Evolutionary conservation across 1,139 yeast genomes (phyloP), one percentile per base, ranked within the genome.

Genomic region (Geotrichum bryndzae): DNA sequence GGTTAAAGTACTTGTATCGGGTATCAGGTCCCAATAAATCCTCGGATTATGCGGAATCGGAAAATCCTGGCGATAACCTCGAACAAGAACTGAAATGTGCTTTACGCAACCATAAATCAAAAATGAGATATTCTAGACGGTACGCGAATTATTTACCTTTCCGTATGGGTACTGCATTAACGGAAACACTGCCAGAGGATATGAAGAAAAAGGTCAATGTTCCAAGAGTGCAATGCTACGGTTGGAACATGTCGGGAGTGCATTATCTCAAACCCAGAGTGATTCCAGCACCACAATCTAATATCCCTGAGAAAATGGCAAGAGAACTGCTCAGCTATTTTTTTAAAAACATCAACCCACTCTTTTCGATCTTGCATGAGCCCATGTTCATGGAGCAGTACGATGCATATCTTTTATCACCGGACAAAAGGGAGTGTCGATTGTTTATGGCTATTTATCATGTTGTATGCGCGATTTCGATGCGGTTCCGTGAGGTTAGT

Each of bases 221-320:
- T 13, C 90, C 90, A 3, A 72, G 89, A 62, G 74, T 79, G 23
- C 89, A 85, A 68, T 82, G 79, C 65, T 85, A 83, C 68, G 88
- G 87, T 18, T 85, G 88, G 88, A 85, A 85, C 69, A 76, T 84
- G 82, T 78, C 83, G 48, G 88, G 89, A 1, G 79, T 79, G 25
- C 81, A 80, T 66, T 85, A 82, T 68, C 67, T 83, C 23, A 72
- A 72, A 31, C 74, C 79, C 6, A 80, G 80, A 51, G 71, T 71
- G 7, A 70, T 82, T 25, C 82, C 84, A 2, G 70, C 72, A 8
- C 66, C 67, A 0, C 57, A 63, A 1, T 55, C 59, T 0, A 64
- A 61, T 3, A 59, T 68, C 38, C 35, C 61, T n/a, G 61, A 61
- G 10, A 61, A 60, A 3, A 50, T 60, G 18, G 63, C 67, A 1